A percentile compares a stretch with the other conserved stretches of the same genome.
Evolutionary conservation across 352 stramenopile species (phyloP).

Genomic region (Pythium inflatum): DNA sequence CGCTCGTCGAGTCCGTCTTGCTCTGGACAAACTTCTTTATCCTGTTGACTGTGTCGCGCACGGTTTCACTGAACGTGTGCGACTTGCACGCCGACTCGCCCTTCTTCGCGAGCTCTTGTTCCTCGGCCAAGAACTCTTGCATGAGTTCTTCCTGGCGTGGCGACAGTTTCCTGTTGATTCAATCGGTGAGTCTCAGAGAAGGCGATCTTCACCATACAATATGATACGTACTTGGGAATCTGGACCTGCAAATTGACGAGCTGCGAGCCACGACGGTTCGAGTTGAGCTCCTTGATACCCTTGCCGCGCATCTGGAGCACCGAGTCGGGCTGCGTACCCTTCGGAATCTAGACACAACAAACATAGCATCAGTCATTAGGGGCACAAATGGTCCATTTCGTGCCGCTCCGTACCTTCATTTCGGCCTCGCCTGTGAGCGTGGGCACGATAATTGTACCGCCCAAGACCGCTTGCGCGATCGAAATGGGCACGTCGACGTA

Average conservation of each 20-base stretch:
- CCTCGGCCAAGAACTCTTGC: conserved; percentile 94
- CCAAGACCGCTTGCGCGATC: conserved; percentile 92
- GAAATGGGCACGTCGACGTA: conserved; percentile 94
- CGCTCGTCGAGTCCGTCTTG: conserved; percentile 33
- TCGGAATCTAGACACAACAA: conserved; percentile 66
- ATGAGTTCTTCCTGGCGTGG: conserved; percentile 95
- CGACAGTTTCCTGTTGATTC: conserved; percentile 77
- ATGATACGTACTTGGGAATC: conserved; percentile 87
- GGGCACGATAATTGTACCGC: conserved; percentile 94
- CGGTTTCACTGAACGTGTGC: conserved; percentile 79
- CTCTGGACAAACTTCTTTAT: conserved; percentile 91
- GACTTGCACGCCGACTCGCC: conserved; percentile 82
- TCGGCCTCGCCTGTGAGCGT: conserved; percentile 98
- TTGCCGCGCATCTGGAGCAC: conserved; percentile 97
- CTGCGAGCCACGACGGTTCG: conserved; percentile 93
- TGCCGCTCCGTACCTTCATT: conserved; percentile 95
- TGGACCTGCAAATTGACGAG: conserved; percentile 97
- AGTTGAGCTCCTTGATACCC: conserved; percentile 95
- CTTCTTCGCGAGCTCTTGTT: conserved; percentile 67
- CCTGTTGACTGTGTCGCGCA: conserved; percentile 82
- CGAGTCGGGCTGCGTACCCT: conserved; percentile 94
- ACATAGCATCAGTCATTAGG: conserved; percentile 2
- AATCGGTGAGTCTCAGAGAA: too few relatives aligned
- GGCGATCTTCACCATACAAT: too few relatives aligned
- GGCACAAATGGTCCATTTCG: too few relatives aligned